These are phyloP conservation scores for Flaveria floridana DNA, from an alignment of 140 eudicot genomes.

Conservation along the genomic window DNA sequence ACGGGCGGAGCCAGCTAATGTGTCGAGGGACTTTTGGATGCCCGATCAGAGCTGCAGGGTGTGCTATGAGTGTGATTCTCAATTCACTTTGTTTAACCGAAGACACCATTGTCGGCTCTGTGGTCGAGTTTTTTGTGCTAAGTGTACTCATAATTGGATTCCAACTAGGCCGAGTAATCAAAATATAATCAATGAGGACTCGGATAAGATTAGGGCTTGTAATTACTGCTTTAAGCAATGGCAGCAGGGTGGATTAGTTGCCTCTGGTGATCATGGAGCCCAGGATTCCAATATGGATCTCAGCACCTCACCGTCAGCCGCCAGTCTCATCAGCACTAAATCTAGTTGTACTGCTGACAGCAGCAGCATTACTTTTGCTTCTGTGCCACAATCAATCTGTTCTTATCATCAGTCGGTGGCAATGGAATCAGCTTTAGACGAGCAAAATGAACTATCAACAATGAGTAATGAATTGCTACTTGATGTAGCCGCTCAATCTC, in stretches of 20 bases:
- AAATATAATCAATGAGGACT: conserved; percentile 42
- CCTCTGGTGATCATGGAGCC: conserved; percentile 50
- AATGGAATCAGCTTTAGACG: conserved; percentile 47
- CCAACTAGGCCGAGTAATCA: conserved; percentile 46
- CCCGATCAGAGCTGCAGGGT: conserved; percentile 98
- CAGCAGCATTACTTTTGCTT: conserved; percentile 64
- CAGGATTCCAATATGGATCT: conserved; percentile 51
- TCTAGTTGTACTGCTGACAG: conserved; percentile 71
- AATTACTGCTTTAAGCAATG: conserved; percentile 89
- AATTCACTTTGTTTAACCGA: conserved; percentile 72
- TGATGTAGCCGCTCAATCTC: conserved; percentile 36
- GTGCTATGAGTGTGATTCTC: conserved; percentile 89
- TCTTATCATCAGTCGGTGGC: conserved; percentile 51
- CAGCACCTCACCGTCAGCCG: conserved; percentile 59
- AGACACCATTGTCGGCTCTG: conserved; percentile 96
- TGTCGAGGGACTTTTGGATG: conserved; percentile 99
- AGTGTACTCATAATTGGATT: conserved; percentile 81
- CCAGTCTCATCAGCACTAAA: conserved; percentile 62
- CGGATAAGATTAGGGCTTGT: conserved; percentile 86
- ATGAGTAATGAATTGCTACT: conserved; percentile 38
- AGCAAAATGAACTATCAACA: conserved; percentile 36
- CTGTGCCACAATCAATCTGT: conserved; percentile 53
- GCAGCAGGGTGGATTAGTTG: conserved; percentile 63
- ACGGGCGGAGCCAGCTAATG: conserved; percentile 69
- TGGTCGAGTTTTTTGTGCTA: conserved; percentile 83